Evolutionary conservation across 2,329 filamentous ascomycete species (phyloP).

Genomic region (Diplodia corticola): DNA sequence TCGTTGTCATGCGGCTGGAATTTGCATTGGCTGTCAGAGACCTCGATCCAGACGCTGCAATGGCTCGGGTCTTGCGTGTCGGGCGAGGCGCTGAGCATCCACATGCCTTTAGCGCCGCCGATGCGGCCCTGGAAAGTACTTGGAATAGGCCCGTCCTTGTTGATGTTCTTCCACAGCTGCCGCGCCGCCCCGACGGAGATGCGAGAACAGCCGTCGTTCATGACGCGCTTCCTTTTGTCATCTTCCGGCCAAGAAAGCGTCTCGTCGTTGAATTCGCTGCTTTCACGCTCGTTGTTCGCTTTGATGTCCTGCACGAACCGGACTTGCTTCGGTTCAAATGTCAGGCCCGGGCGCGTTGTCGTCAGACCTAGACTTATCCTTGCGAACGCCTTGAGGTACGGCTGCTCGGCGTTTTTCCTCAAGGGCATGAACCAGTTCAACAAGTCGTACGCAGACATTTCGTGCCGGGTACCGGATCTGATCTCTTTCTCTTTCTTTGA

Average conservation of each 20-base stretch:
- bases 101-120: constrained; percentile 73
- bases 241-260: constrained; percentile 29
- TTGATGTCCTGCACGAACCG: constrained; percentile 32
- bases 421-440: constrained; percentile 46
- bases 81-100: constrained; percentile 60
- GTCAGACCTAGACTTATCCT: constrained; percentile 47
- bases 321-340: constrained; percentile 43
- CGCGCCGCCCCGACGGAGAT: constrained; percentile 64
- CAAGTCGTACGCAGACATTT: constrained; percentile 31
- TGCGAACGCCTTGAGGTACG: constrained; percentile 45
- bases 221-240: constrained; percentile 31
- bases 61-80: constrained; percentile 47
- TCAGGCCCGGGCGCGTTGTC: constrained; percentile 38
- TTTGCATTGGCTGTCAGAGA: constrained; percentile 66
- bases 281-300: constrained; percentile 39
- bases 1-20: constrained; percentile 52
- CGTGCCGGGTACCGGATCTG: neutral
- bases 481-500: neutral
- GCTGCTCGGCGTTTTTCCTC: constrained; percentile 36
- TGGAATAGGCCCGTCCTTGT: constrained; percentile 54
- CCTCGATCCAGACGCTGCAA: constrained; percentile 61
- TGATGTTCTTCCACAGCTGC: constrained; percentile 53
- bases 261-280: constrained; percentile 39
- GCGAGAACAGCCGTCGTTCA: constrained; percentile 59
- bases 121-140: constrained; percentile 69